These are phyloP conservation scores for Phytophthora tubulina DNA, from an alignment of 352 stramenopile species.

Conservation along the genomic window DNA sequence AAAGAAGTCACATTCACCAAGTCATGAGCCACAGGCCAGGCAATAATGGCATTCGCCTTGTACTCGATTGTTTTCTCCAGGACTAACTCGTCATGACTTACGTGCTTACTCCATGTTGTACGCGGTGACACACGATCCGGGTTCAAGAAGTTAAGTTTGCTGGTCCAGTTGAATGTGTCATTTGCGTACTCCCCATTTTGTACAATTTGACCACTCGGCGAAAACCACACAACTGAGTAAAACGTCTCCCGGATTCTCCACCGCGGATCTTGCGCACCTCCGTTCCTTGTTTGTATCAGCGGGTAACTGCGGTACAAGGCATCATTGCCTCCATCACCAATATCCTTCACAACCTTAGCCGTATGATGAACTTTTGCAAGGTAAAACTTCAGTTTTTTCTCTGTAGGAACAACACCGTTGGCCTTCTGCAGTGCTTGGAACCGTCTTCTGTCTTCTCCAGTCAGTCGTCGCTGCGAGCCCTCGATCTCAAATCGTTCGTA, in stretches of 20 bases:
- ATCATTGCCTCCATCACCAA: background rate
- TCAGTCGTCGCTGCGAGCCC: background rate
- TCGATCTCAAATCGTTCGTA: constrained; percentile 2
- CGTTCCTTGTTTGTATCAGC: background rate
- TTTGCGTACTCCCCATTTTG: background rate
- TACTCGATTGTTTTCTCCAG: constrained; percentile 4
- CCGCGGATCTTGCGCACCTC: background rate
- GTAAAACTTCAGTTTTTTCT: constrained; percentile 20
- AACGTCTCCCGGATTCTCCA: constrained; percentile 1
- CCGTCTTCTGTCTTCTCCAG: background rate
- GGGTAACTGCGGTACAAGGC: constrained; percentile 2
- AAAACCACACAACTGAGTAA: constrained; percentile 7
- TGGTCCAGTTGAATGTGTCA: constrained; percentile 8
- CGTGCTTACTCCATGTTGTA: constrained; percentile 5
- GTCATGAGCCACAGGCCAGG: constrained; percentile 8
- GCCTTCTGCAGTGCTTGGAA: constrained; percentile 21
- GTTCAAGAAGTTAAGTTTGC: constrained; percentile 16
- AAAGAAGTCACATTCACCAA: background rate
- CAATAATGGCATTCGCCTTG: constrained; percentile 4
- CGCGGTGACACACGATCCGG: background rate
- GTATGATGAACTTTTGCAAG: constrained; percentile 9
- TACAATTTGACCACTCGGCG: background rate
- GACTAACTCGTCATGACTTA: background rate
- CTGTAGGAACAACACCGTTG: constrained; percentile 1
- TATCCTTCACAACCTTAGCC: constrained; percentile 5